Conservation (phyloP, 2,329 filamentous ascomycete genomes). For the Nemania abortiva region DNA sequence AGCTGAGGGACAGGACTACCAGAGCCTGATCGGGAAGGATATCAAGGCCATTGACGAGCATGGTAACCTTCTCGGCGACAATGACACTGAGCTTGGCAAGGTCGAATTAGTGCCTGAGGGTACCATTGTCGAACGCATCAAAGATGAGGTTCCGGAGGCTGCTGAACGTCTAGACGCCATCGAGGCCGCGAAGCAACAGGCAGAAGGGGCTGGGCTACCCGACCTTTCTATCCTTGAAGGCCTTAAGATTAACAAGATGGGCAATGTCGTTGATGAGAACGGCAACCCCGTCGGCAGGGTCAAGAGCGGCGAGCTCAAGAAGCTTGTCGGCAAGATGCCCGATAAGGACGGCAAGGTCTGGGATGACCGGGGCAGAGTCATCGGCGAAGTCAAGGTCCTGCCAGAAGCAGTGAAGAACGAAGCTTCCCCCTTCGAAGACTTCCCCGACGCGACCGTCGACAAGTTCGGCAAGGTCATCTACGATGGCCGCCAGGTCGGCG, state of each 20-base stretch:
- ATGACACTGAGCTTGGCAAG: constrained; percentile 73
- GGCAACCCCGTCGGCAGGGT: constrained; percentile 60
- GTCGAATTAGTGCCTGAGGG: constrained; percentile 64
- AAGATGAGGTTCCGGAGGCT: constrained; percentile 50
- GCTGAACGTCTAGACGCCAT: constrained; percentile 50
- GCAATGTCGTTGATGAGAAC: constrained; percentile 59
- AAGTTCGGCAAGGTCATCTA: constrained; percentile 55
- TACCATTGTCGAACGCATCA: constrained; percentile 53
- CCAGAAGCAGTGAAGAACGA: constrained; percentile 54
- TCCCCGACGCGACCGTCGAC: constrained; percentile 53
- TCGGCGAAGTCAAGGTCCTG: constrained; percentile 57
- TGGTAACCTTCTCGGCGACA: constrained; percentile 75
- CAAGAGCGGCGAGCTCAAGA: constrained; percentile 56
- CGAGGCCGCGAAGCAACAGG: constrained; percentile 51
- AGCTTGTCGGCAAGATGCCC: constrained; percentile 57
- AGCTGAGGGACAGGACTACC: constrained; percentile 49
- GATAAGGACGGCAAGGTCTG: constrained; percentile 59
- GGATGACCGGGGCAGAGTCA: constrained; percentile 51
- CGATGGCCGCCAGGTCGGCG: constrained; percentile 53
- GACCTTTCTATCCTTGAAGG: constrained; percentile 54
- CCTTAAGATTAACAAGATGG: constrained; percentile 58
- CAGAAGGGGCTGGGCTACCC: constrained; percentile 40
- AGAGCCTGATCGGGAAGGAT: constrained; percentile 65
- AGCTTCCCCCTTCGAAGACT: constrained; percentile 53
- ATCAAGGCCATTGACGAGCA: constrained; percentile 75